Conservation (phyloP, 192 early-diverging fungal genomes). For the Backusella tuberculispora region DNA sequence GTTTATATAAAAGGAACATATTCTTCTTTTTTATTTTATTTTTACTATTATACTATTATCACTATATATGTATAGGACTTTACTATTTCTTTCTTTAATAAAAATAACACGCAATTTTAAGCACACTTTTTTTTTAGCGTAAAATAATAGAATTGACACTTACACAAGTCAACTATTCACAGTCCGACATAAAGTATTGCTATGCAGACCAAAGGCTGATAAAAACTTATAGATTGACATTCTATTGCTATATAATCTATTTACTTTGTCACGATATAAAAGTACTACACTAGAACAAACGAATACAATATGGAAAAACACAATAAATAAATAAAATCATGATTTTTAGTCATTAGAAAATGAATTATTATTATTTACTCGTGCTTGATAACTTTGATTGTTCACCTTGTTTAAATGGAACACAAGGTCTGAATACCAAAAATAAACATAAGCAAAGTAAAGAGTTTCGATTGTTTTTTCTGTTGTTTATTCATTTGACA, state of each 20-base stretch:
- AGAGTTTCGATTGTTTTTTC: not conserved
- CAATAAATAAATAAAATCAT: not conserved
- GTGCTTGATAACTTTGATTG: slow-evolving; percentile 10
- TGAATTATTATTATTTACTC: not conserved
- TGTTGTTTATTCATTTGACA: not conserved
- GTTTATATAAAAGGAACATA: not conserved
- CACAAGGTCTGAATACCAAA: slow-evolving; percentile 18
- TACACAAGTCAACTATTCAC: not conserved
- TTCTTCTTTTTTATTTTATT: not conserved
- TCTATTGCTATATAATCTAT: not conserved
- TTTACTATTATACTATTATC: not conserved
- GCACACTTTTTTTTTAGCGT: not conserved
- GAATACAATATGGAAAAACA: not conserved
- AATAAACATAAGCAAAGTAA: not conserved
- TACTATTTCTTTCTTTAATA: not conserved
- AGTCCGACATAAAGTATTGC: not conserved
- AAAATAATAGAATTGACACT: slow-evolving; percentile 12
- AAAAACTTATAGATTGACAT: not conserved
- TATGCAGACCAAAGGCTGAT: not conserved
- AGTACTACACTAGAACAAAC: not conserved
- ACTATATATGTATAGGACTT: not conserved
- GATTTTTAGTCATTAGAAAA: not conserved
- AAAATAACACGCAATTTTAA: too few species aligned
- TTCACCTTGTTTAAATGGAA: slow-evolving; percentile 1
- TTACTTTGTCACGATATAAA: not conserved